These are phyloP conservation scores for Trichoderma asperellum DNA, from an alignment of 2,329 filamentous ascomycete genomes.

Conservation along the genomic window DNA sequence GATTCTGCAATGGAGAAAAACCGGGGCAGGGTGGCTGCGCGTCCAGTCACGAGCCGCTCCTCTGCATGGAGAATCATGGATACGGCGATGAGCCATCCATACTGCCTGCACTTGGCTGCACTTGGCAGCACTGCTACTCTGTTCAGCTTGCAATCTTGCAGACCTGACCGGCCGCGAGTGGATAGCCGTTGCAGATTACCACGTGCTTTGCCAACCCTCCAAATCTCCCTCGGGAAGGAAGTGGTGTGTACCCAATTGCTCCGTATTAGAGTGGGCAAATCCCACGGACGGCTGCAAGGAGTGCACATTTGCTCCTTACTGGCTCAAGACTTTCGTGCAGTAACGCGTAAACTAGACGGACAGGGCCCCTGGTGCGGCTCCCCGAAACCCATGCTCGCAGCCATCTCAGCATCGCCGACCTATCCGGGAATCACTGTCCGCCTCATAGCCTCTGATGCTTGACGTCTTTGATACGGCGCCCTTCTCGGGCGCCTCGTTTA, in stretches of 20 bases:
- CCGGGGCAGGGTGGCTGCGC: background rate
- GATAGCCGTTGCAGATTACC: constrained; percentile 13
- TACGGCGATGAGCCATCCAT: constrained; percentile 9
- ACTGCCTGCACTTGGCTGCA: background rate
- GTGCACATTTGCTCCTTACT: constrained; percentile 5
- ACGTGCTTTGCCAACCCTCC: constrained; percentile 24
- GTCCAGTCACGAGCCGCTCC: constrained; percentile 5
- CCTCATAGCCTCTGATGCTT: background rate
- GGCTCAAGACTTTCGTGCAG: constrained; percentile 20
- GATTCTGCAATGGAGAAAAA: background rate
- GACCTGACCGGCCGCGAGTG: background rate
- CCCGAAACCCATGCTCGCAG: constrained; percentile 14
- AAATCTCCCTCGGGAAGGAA: constrained; percentile 8
- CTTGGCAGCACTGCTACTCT: background rate
- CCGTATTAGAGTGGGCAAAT: constrained; percentile 12
- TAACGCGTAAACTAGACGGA: constrained; percentile 11
- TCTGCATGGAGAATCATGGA: background rate
- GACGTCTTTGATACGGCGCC: background rate
- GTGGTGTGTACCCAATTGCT: constrained; percentile 14
- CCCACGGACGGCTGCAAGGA: background rate
- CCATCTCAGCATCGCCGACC: constrained; percentile 25
- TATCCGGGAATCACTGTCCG: constrained; percentile 13
- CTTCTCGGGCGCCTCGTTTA: background rate
- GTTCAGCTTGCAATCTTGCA: background rate
- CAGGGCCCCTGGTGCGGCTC: constrained; percentile 25